A percentile compares a stretch with the other conserved stretches of the same genome.
These are phyloP conservation scores for Ceratocystis cubensis DNA, from an alignment of 2,329 filamentous ascomycete species.

Conservation along the genomic window DNA sequence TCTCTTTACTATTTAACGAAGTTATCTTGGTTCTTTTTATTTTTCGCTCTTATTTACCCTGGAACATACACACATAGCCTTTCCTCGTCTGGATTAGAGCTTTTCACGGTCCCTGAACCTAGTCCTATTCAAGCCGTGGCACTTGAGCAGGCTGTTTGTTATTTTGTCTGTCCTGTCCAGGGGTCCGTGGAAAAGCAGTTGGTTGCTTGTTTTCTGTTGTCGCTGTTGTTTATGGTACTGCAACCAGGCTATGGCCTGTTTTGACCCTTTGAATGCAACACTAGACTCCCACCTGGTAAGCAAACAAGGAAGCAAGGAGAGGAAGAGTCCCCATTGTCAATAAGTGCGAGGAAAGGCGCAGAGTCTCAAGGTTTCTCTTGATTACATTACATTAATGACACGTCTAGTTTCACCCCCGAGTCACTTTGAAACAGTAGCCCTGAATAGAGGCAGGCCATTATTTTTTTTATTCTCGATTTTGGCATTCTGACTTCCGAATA, in stretches of 20 bases:
- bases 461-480: constrained; percentile 1
- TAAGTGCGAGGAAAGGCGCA: neutral
- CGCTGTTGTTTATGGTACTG: neutral
- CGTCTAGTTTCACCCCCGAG: neutral
- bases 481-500: neutral
- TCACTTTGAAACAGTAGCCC: constrained; percentile 2
- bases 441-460: neutral
- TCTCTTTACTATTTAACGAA: no score
- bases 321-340: neutral
- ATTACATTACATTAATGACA: neutral
- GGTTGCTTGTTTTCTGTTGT: neutral
- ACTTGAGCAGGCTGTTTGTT: neutral
- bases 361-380: neutral
- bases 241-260: neutral
- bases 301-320: neutral
- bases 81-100: constrained; percentile 6
- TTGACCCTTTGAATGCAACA: constrained; percentile 8
- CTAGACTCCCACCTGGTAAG: neutral
- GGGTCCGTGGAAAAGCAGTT: neutral
- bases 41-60: neutral
- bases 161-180: neutral
- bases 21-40: neutral
- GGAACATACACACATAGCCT: neutral
- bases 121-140: constrained; percentile 6
- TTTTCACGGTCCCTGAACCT: constrained; percentile 11